Conservation (phyloP, 1,284 basidiomycete species). For the Boletellus dicymbophilus region DNA sequence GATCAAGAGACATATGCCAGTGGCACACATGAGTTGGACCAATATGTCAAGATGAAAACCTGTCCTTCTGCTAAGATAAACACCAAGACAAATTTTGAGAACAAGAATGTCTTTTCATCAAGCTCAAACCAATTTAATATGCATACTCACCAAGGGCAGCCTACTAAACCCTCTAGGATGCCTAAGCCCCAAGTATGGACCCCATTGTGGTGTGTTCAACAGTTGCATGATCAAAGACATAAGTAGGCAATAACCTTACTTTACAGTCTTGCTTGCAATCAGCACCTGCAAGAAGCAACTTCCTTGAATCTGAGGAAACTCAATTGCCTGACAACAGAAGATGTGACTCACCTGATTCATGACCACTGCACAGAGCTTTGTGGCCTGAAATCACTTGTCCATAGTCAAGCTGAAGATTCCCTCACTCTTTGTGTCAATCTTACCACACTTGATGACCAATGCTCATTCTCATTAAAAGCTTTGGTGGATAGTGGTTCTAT, state of each 20-base stretch:
- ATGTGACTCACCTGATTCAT: neutral
- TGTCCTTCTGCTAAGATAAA: too few species aligned
- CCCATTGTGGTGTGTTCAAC: neutral
- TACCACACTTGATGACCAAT: slow-evolving; percentile 4
- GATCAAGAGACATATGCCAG: too few species aligned
- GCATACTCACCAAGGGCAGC: too few species aligned
- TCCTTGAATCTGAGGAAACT: neutral
- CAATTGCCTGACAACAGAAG: neutral
- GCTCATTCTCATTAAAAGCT: neutral
- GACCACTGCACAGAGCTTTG: neutral
- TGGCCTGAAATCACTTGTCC: too few species aligned
- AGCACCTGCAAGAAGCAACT: neutral
- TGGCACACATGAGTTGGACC: too few species aligned
- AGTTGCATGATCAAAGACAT: neutral
- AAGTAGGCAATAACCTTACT: neutral
- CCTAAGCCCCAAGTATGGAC: too few species aligned
- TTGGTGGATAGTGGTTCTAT: slow-evolving; percentile 27
- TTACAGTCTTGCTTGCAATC: neutral
- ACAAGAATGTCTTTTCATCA: too few species aligned
- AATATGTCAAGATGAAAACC: too few species aligned
- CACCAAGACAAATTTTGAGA: too few species aligned
- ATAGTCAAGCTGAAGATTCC: neutral
- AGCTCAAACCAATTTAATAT: too few species aligned
- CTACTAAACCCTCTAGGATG: too few species aligned
- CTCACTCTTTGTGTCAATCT: neutral